Percentiles rank a stretch among this genome's conserved stretches.
Evolutionary conservation across 23 red algal genomes (phyloP).

Genomic region (Gracilaria domingensis): DNA sequence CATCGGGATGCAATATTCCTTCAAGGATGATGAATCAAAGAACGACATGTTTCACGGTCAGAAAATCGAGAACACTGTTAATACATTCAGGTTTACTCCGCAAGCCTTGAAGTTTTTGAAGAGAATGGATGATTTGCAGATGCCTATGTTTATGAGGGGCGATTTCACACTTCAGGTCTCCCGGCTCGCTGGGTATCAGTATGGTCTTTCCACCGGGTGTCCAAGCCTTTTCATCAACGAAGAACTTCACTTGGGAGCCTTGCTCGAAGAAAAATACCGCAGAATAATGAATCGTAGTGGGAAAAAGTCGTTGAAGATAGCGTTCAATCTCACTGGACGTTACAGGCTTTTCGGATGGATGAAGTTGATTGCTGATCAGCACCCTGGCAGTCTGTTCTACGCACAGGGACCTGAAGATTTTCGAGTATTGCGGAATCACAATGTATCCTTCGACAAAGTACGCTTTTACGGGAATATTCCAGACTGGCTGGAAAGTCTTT

Average conservation of each 20-base stretch:
- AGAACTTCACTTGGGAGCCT: not conserved
- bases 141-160: conserved; percentile 38
- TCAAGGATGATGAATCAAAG: not conserved
- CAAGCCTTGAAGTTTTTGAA: not conserved
- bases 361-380: not conserved
- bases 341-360: not conserved
- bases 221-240: conserved; percentile 46
- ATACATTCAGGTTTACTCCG: conserved; percentile 16
- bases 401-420: not conserved
- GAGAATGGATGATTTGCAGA: not conserved
- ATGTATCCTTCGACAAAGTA: not conserved
- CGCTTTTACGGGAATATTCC: conserved; percentile 6
- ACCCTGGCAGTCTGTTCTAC: not conserved
- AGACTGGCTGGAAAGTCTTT: conserved; percentile 38
- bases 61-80: not conserved
- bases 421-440: not conserved
- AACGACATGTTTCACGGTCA: not conserved
- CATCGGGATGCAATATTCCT: not conserved
- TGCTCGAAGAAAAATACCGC: not conserved
- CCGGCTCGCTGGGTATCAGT: not conserved
- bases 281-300: not conserved
- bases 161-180: conserved; percentile 13
- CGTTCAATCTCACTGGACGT: conserved; percentile 18
- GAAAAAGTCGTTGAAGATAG: conserved; percentile 6
- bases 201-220: conserved; percentile 25